These are phyloP conservation scores for Candida tibetensis DNA, from an alignment of 805 yeast genomes.

Conservation along the genomic window DNA sequence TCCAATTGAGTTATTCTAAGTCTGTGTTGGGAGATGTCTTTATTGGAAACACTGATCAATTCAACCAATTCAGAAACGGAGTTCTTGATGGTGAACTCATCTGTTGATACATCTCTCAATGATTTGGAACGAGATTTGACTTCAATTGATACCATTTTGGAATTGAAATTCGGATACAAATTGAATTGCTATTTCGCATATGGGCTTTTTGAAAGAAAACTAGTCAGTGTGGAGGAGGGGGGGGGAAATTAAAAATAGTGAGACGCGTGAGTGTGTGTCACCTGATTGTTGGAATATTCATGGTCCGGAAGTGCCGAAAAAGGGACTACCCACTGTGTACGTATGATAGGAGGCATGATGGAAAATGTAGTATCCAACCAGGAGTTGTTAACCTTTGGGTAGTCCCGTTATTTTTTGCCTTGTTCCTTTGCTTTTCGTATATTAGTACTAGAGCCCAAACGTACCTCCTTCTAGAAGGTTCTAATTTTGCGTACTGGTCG, in stretches of 20 bases:
- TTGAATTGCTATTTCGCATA: background rate
- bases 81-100: constrained; percentile 28
- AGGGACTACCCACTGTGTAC: no score
- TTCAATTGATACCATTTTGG: constrained; percentile 43
- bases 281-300: no score
- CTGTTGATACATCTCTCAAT: constrained; percentile 48
- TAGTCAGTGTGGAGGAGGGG: background rate
- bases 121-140: constrained; percentile 62
- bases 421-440: no score
- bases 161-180: background rate
- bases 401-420: no score
- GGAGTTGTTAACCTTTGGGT: no score
- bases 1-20: constrained; percentile 46
- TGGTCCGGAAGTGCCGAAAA: no score
- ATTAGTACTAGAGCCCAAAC: no score
- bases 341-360: no score
- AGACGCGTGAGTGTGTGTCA: no score
- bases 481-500: no score
- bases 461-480: no score
- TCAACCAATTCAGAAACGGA: constrained; percentile 43
- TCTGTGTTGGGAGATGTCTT: constrained; percentile 26
- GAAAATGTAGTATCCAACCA: no score
- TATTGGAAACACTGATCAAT: constrained; percentile 44
- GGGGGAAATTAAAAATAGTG: constrained; percentile 1
- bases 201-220: background rate